Evolutionary conservation across 768 basidiomycete species (phyloP), one percentile per base, ranked within the genome.

Genomic region (Xerocomus spinulosus): DNA sequence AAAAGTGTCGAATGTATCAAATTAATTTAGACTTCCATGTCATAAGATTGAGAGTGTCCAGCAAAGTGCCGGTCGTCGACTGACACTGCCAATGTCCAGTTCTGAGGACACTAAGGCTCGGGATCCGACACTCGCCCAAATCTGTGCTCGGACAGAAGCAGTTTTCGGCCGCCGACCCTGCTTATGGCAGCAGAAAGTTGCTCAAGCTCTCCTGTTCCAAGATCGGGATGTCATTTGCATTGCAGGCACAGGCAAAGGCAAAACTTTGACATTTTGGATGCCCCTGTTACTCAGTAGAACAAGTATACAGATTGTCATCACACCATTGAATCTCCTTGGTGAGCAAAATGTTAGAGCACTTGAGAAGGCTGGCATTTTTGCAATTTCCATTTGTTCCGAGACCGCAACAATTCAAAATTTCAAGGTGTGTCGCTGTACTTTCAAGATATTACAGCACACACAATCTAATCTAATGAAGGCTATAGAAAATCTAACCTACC

Each of bases 401-500:
- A 35, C 34, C 5, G 34, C 34, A 18, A 35, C 18, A 7, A 5
- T 6, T 17, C 17, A 17, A 35, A 35, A 35, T 35, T 35, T 35
- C 34, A 9, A 35, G 34, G 34, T 35, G 17, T n/a, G n/a, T n/a
- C n/a, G 14, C 30, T 32, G 14, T 32, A 32, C n/a, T 6, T 5
- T 32, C 4, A 14, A 15, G 6, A 32, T 15, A 15, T 33, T n/a
- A n/a, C n/a, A 7, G n/a, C n/a, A n/a, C n/a, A 33, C 15, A 15
- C 32, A 33, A 33, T 33, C 5, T 15, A 7, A 15, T 33, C 2
- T 15, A 15, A 7, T 9, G 18, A 35, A 35, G 34, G 34, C 34
- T 18, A 34, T 26, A 25, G 34, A 35, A 20, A 35, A 35, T 15
- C 34, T 35, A 18, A 35, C 3, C 34, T 58, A 55, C 20, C 38